Conservation (phyloP, 495 filamentous ascomycete genomes). For the Talaromyces nanjingensis region DNA sequence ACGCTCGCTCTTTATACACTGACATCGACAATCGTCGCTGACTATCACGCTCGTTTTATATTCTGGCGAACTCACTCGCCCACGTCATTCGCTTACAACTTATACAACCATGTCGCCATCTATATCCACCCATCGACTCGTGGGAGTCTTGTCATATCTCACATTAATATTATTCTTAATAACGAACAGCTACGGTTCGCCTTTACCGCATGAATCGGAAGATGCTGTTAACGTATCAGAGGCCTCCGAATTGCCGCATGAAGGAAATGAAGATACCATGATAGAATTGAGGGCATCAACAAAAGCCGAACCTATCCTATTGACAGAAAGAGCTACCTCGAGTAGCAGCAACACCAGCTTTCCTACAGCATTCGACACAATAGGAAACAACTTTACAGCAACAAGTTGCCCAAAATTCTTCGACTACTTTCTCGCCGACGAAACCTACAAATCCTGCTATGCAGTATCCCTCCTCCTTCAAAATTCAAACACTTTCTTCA, state of each 20-base stretch:
- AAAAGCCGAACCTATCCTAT: not conserved
- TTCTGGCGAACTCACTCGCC: not conserved
- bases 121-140: not conserved
- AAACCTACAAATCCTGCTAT: slow-evolving; percentile 60
- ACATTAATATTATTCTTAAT: slow-evolving; percentile 10
- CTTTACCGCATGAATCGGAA: not conserved
- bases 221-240: not conserved
- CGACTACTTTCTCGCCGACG: slow-evolving; percentile 53
- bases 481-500: slow-evolving; percentile 72
- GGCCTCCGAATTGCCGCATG: too few relatives aligned
- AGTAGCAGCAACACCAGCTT: slow-evolving; percentile 33
- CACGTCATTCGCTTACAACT: slow-evolving; percentile 3
- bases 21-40: not conserved
- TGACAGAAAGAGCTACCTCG: slow-evolving; percentile 19
- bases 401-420: slow-evolving; percentile 61
- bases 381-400: slow-evolving; percentile 62
- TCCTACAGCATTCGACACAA: slow-evolving; percentile 65
- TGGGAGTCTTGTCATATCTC: slow-evolving; percentile 5
- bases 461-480: slow-evolving; percentile 69
- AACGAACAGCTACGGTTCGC: slow-evolving; percentile 3
- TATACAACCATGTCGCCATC: slow-evolving; percentile 3
- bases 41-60: slow-evolving; percentile 8
- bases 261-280: not conserved
- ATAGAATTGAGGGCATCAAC: not conserved
- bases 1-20: not conserved